Evolutionary conservation across 352 stramenopile genomes (phyloP), one percentile per base, ranked within the genome.

Genomic region (Peronospora tabacina): DNA sequence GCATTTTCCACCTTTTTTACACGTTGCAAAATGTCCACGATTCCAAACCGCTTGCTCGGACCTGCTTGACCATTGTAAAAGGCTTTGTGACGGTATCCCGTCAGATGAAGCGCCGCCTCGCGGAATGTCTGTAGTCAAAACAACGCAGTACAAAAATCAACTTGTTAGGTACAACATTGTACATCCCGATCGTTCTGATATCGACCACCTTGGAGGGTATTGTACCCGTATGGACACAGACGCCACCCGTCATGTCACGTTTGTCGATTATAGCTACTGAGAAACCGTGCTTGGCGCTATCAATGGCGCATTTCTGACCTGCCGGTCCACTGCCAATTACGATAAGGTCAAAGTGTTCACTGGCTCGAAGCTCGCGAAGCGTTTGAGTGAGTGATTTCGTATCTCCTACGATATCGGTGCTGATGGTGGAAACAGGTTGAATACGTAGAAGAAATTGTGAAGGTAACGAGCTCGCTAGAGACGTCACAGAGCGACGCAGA

Each of bases 191-290:
- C 4, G 5, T 44, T 37, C 2, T 11, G 4, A n/a, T 4, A 26
- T 1, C 9, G 43, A 41, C 22, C 12, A 86, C 77, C 72, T 92
- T 92, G 52, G 70, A 89, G 1, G 86, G 86, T 24, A 96, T 72
- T 0, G 86, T 96, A 45, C 86, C 86, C 16, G 86, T 95, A 56
- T 95, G 85, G 39, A 95, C 73, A 55, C 86, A 96, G 26, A 95
- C 86, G 11, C 85, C 86, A 13, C 86, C 85, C 32, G 82, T 51
- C 86, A 95, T 94, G 49, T 88, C 82, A 24, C 64, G 67, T 69
- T 96, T 96, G 71, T 96, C 85, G 44, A 96, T 84, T 38, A 96
- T 72, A 13, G 79, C 79, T 38, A 92, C 82, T 39, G 63, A 81
- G 41, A 88, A 82, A 50, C 86, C 86, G 53, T 80, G 66, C 57